phyloP scores from a whole-genome alignment of 805 yeast species.

The Metschnikowia sp. region DNA sequence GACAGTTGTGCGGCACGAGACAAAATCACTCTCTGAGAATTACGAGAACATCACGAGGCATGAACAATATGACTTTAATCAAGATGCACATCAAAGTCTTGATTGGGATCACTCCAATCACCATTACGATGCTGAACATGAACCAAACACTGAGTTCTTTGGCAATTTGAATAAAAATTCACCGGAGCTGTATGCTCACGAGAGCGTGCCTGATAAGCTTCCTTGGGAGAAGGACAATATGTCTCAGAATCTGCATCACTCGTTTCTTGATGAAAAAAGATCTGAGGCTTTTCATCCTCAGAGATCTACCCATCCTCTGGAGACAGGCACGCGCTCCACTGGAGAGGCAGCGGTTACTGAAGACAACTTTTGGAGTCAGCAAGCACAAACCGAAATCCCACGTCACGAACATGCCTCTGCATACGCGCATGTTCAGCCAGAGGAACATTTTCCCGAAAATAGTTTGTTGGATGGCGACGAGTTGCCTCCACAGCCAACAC shows the following conservation, averaged over 20 bases:
- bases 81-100: no score
- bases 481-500: no score
- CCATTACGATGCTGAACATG: background rate
- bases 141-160: background rate
- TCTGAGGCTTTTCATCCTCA: background rate
- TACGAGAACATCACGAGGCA: background rate
- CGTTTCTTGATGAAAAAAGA: background rate
- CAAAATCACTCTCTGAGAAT: background rate
- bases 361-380: no score
- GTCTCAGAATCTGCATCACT: background rate
- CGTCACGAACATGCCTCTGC: no score
- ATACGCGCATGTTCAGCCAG: no score
- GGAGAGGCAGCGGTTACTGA: no score
- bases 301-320: conserved; percentile 1
- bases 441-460: no score
- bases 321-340: no score
- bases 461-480: no score
- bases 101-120: background rate
- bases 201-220: background rate
- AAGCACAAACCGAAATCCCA: no score
- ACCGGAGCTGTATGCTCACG: no score
- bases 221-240: background rate
- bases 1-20: background rate
- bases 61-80: no score
- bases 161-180: background rate